Conservation (phyloP, 768 basidiomycete genomes). For the Leucogyrophana mollusca region DNA sequence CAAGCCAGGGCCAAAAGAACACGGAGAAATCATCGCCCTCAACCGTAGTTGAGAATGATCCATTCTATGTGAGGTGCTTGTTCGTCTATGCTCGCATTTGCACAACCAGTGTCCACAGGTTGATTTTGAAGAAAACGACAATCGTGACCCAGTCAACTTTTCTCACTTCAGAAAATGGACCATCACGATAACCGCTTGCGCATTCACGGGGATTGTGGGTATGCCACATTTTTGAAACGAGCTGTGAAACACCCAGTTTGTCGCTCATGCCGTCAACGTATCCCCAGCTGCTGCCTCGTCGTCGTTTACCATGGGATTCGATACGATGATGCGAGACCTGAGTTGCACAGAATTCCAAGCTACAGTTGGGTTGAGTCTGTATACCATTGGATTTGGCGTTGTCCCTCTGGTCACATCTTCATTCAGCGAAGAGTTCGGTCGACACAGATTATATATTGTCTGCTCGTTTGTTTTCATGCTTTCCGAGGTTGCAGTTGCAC, state of each 20-base stretch:
- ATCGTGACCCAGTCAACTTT: constrained; percentile 35
- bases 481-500: constrained; percentile 41
- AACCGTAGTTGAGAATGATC: too few species aligned
- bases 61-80: too few species aligned
- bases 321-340: constrained; percentile 47
- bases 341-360: constrained; percentile 43
- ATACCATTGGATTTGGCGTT: constrained; percentile 54
- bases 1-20: too few species aligned
- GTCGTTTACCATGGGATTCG: constrained; percentile 50
- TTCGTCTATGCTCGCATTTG: too few species aligned
- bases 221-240: not conserved
- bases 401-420: constrained; percentile 60
- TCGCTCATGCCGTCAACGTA: not conserved
- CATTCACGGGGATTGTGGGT: constrained; percentile 18
- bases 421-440: constrained; percentile 67
- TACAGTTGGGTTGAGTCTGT: constrained; percentile 46
- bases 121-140: constrained; percentile 34
- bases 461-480: constrained; percentile 46
- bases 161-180: constrained; percentile 35
- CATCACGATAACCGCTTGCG: constrained; percentile 21
- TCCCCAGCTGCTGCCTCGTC: constrained; percentile 42
- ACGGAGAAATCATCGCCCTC: too few species aligned
- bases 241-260: not conserved
- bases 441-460: constrained; percentile 53
- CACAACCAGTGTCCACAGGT: too few species aligned